These are phyloP conservation scores for Septoria linicola DNA, from an alignment of 2,329 filamentous ascomycete species.

Conservation along the genomic window DNA sequence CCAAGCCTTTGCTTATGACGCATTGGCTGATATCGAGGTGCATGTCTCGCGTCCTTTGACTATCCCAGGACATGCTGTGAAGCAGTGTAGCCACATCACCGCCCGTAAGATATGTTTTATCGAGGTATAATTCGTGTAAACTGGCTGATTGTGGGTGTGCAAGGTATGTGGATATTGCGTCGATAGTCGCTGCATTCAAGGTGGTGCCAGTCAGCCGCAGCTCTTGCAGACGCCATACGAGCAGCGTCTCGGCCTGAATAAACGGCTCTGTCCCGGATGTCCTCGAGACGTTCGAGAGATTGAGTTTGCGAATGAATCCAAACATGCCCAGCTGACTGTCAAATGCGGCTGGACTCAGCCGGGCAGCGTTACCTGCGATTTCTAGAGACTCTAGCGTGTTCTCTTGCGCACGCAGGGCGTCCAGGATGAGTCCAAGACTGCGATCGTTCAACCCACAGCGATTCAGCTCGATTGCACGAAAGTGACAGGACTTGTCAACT, in stretches of 20 bases:
- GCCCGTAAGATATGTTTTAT: constrained; percentile 66
- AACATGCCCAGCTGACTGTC: constrained; percentile 67
- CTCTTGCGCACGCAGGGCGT: constrained; percentile 63
- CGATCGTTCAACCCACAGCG: constrained; percentile 61
- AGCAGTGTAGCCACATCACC: constrained; percentile 64
- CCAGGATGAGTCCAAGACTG: constrained; percentile 61
- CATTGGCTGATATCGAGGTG: constrained; percentile 68
- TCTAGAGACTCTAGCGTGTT: constrained; percentile 66
- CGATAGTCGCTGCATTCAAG: constrained; percentile 62
- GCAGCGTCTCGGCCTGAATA: constrained; percentile 64
- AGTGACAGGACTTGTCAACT: constrained; percentile 62
- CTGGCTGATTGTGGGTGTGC: constrained; percentile 53
- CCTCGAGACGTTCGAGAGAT: constrained; percentile 64
- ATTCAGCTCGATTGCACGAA: constrained; percentile 67
- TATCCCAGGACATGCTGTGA: constrained; percentile 57
- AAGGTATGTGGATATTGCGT: constrained; percentile 63
- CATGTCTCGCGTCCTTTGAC: constrained; percentile 51
- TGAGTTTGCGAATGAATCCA: constrained; percentile 63
- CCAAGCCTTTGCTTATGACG: constrained; percentile 54
- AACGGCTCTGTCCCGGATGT: constrained; percentile 63
- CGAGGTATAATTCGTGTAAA: constrained; percentile 61
- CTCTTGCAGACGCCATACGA: constrained; percentile 67
- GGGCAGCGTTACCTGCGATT: constrained; percentile 65
- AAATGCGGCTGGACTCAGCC: constrained; percentile 63
- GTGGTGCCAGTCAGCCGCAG: constrained; percentile 63